phyloP scores from a whole-genome alignment of 1,284 basidiomycete species.

The Leccinum huronense region DNA sequence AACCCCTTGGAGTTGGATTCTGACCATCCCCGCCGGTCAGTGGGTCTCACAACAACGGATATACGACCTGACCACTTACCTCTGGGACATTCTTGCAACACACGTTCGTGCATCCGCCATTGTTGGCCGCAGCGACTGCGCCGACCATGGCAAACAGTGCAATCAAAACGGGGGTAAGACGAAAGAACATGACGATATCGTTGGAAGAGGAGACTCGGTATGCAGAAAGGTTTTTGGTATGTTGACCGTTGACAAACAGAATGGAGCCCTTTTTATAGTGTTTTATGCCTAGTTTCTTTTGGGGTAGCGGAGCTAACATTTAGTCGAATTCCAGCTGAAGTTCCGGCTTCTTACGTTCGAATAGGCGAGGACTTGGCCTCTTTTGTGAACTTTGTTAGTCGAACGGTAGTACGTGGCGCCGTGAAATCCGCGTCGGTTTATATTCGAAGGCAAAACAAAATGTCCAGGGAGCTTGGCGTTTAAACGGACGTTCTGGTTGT shows the following conservation, averaged over 20 bases:
- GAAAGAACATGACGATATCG: constrained; percentile 8
- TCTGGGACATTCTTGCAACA: neutral
- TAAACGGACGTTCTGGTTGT: neutral
- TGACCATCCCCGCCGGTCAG: neutral
- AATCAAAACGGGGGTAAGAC: constrained; percentile 1
- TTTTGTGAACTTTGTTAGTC: too few species aligned
- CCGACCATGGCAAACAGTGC: constrained; percentile 3
- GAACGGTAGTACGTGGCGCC: too few species aligned
- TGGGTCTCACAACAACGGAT: neutral
- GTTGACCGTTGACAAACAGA: neutral
- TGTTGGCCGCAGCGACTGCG: neutral
- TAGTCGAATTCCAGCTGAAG: too few species aligned
- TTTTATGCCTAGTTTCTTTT: too few species aligned
- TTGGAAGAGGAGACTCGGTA: neutral
- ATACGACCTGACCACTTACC: neutral
- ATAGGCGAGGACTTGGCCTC: too few species aligned
- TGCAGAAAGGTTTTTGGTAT: neutral
- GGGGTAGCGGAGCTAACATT: too few species aligned
- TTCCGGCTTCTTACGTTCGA: too few species aligned
- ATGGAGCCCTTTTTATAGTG: too few species aligned
- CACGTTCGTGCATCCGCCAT: neutral
- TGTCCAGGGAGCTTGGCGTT: neutral
- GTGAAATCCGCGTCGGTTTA: neutral
- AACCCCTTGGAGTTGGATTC: neutral
- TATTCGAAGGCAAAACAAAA: neutral